Base-by-base conservation (phyloP, 331 rosid genomes). In the Rosa hybrid region DNA sequence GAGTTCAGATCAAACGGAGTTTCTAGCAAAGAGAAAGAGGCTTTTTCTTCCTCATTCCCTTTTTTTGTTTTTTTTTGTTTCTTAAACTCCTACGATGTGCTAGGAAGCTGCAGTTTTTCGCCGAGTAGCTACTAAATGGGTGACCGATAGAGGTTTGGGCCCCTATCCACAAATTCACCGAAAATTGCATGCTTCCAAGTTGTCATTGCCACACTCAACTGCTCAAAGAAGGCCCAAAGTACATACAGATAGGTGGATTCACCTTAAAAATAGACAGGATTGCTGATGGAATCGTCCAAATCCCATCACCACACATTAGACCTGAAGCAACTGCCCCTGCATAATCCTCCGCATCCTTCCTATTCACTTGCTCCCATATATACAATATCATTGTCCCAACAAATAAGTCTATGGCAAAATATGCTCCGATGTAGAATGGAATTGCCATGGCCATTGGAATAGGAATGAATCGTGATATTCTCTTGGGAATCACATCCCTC, bases 371-470 rank as follows among this genome's bases (percentile, higher is more conserved):
- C 74, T 91, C 94, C 97, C 98, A 93, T 30, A 90, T 77, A 42
- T 80, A 93, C 78, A 91, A 82, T 83, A 93, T 87, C 76, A 88
- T 83, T 13, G 94, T 88, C 78, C 98, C 98, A 25, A 93, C 74
- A 82, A 88, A 90, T 94, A 93, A 90, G 83, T 90, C 97, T 1
- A 93, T 51, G 6, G 94, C 97, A 69, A 91, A 90, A 81, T 88
- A 88, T 20, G 93, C 88, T 59, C 98, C 98, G 6, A 91, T 86
- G 80, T 93, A 90, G 54, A 93, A 91, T 0, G 98, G 92, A 83
- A 87, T 85, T 7, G 92, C 97, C 97, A 93, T 93, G 27, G 98
- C 98, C 92, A 90, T 91, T 7, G 98, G 97, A 59, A 93, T 87
- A 5, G 98, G 98, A 68, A 93, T 86, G 65, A 81, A 91, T 77